A percentile compares a stretch with the other conserved stretches of the same genome.
Evolutionary conservation across 345 rosid genomes (phyloP).

Genomic region (Camelina laxa): DNA sequence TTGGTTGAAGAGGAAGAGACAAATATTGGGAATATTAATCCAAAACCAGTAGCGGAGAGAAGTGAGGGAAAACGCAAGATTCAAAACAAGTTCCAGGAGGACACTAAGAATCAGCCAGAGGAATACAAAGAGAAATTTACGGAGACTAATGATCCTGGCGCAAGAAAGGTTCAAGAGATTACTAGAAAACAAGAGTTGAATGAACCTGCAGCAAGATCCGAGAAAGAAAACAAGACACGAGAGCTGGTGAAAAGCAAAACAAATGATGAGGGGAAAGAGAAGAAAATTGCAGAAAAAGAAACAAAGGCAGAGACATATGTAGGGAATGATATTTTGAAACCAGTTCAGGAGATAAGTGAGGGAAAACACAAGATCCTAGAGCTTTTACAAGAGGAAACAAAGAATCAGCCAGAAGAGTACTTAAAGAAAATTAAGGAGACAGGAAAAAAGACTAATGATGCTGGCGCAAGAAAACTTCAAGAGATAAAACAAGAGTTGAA

Average conservation of each 20-base stretch:
- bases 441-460: neutral
- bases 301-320: constrained; percentile 23
- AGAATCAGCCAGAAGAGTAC: constrained; percentile 14
- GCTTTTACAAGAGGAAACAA: neutral
- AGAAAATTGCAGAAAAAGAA: constrained; percentile 18
- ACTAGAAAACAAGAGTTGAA: constrained; percentile 10
- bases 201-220: neutral
- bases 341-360: constrained; percentile 18
- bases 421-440: constrained; percentile 6
- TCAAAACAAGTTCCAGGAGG: neutral
- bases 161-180: constrained; percentile 20
- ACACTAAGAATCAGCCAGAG: constrained; percentile 15
- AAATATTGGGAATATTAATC: neutral
- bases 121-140: neutral
- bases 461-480: constrained; percentile 4
- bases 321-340: too few species aligned
- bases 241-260: constrained; percentile 6
- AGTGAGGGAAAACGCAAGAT: too few species aligned
- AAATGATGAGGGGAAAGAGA: constrained; percentile 15
- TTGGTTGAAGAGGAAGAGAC: constrained; percentile 23
- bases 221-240: constrained; percentile 9
- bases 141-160: neutral
- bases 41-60: constrained; percentile 12
- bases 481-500: constrained; percentile 24
- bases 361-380: neutral